These are phyloP conservation scores for Clathrus columnatus DNA, from an alignment of 768 basidiomycete species.

Conservation along the genomic window DNA sequence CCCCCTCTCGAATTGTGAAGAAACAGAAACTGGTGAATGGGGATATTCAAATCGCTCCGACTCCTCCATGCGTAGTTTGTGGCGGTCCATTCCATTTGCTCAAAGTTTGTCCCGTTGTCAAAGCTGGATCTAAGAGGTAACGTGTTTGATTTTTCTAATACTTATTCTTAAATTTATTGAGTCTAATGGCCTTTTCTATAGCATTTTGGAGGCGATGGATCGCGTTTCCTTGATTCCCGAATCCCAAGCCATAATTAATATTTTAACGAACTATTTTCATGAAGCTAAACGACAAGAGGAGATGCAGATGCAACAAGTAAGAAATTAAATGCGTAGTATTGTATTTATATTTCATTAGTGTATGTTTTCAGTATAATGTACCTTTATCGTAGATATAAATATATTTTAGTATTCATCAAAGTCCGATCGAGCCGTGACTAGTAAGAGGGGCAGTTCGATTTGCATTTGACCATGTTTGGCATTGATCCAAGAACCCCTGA, in stretches of 20 bases:
- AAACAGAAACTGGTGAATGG: constrained; percentile 33
- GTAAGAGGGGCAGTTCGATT: too few relatives aligned
- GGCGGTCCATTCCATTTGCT: constrained; percentile 35
- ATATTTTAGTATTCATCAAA: too few relatives aligned
- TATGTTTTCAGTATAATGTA: not conserved
- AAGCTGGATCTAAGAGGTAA: constrained; percentile 47
- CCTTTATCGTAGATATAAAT: too few relatives aligned
- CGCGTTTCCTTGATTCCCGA: not conserved
- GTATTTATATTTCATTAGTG: not conserved
- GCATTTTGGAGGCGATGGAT: not conserved
- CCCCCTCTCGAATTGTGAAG: constrained; percentile 1
- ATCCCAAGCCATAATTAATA: not conserved
- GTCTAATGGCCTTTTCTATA: not conserved
- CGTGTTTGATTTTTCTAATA: not conserved
- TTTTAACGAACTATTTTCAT: not conserved
- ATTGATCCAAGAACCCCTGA: too few relatives aligned
- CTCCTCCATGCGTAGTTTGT: constrained; percentile 46
- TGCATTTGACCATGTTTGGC: too few relatives aligned
- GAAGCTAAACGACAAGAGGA: not conserved
- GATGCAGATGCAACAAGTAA: not conserved
- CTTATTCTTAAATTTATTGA: not conserved
- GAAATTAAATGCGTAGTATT: not conserved
- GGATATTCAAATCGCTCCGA: constrained; percentile 13
- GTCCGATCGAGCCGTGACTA: too few relatives aligned
- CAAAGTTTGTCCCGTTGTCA: constrained; percentile 48